Base-by-base conservation (phyloP, 495 filamentous ascomycete genomes). In the Usnea hakonensis region DNA sequence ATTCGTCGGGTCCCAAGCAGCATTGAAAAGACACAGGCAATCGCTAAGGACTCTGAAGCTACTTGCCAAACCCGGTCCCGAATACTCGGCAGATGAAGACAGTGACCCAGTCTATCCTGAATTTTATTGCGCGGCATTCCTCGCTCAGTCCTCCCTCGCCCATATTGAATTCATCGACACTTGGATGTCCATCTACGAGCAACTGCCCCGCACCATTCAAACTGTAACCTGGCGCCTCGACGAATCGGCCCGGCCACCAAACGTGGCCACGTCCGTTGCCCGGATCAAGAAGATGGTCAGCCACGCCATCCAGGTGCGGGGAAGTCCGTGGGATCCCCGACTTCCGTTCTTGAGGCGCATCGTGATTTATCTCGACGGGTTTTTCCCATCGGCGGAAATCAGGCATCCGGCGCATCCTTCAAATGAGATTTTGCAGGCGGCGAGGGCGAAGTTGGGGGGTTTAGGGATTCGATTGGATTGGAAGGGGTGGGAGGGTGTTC, bases 21-120 rank as follows among this genome's bases (percentile, higher is more conserved):
- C 60, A 17, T 5, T 66, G 55, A 63, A 41, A 55, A 58, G 60
- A 26, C 64, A 66, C 38, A 16, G 26, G 40, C 10, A 33, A 17
- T 65, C 66, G 14, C 35, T 65, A 10, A 46, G 60, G 46, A 55
- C 55, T 19, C 43, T 68, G 21, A 59, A 54, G 28, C 23, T 68
- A n/a, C 40, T 63, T 14, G 55, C 58, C 44, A 36, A 61, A 10
- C 62, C 33, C 14, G 56, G 55, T 38, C 48, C 38, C 7, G 54
- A 30, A 26, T 43, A 21, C 28, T 40, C 57, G 3, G 38, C 46
- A 14, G 13, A 46, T 33, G n/a, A 33, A 16, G 40, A 52, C 43
- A 33, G 36, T 21, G 53, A 57, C 56, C 58, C 48, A 0, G 48
- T 52, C 26, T 28, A 52, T 17, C 35, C 44, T 21, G 58, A 28